Percentiles rank a stretch among this genome's conserved stretches.
Evolutionary conservation across 257 asterid genomes (phyloP).

Genomic region (Capsicum pubescens): DNA sequence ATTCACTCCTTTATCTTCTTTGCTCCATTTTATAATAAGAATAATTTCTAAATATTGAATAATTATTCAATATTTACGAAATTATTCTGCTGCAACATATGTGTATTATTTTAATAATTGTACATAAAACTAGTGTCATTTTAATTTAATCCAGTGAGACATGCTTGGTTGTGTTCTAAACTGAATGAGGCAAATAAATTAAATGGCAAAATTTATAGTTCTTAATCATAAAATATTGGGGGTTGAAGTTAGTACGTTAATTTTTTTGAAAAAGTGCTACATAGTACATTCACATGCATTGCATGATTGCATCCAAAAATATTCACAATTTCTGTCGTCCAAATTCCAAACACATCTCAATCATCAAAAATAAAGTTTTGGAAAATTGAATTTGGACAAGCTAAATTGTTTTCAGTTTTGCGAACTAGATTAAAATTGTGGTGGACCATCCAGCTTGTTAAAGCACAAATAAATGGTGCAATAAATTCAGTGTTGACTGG

Average conservation of each 20-base stretch:
- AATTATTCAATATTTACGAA: too few relatives aligned
- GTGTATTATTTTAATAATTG: background rate
- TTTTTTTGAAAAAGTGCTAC: background rate
- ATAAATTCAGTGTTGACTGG: background rate
- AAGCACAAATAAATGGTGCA: background rate
- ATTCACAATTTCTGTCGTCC: background rate
- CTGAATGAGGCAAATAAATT: too few relatives aligned
- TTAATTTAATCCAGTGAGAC: background rate
- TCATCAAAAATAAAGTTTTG: background rate
- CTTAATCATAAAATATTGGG: too few relatives aligned
- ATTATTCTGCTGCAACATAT: too few relatives aligned
- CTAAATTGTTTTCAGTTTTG: too few relatives aligned
- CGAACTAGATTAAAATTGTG: background rate
- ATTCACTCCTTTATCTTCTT: background rate
- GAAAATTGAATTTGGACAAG: background rate
- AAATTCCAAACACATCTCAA: background rate
- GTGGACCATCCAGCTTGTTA: background rate
- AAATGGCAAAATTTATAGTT: too few relatives aligned
- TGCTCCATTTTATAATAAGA: background rate
- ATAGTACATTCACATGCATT: background rate
- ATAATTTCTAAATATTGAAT: too few relatives aligned
- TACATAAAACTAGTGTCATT: background rate
- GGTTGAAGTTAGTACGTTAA: too few relatives aligned
- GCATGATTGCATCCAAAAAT: background rate
- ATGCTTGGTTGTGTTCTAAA: too few relatives aligned